These are phyloP conservation scores for Penicillium simplicissimum DNA, from an alignment of 495 filamentous ascomycete species.

Conservation along the genomic window DNA sequence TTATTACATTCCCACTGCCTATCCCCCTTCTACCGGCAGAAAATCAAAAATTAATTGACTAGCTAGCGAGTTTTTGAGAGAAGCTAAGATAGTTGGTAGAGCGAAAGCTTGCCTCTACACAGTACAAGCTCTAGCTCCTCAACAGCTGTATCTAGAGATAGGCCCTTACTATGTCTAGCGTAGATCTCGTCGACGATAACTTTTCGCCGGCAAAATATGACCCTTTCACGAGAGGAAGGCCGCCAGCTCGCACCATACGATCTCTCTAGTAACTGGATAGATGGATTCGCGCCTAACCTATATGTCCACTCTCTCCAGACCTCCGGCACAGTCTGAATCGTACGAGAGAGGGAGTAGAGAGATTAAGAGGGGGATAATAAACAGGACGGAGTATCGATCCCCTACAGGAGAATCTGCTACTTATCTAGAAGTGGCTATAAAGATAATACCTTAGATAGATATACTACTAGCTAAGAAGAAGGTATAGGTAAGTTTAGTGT, in stretches of 20 bases:
- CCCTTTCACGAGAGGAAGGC: neutral
- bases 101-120: neutral
- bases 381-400: neutral
- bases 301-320: neutral
- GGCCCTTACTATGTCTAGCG: neutral
- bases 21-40: neutral
- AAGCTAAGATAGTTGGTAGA: neutral
- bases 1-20: neutral
- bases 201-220: neutral
- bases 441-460: neutral
- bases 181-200: neutral
- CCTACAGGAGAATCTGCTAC: neutral
- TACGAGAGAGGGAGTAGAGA: neutral
- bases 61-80: neutral
- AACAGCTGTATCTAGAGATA: neutral
- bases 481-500: neutral
- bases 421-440: neutral
- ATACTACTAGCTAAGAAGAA: neutral
- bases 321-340: neutral
- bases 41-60: neutral
- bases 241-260: neutral
- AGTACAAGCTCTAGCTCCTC: neutral
- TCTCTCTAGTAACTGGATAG: neutral
- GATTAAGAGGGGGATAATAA: neutral
- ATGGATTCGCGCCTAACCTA: neutral